Evolutionary conservation across 2,329 filamentous ascomycete species (phyloP), one percentile per base, ranked within the genome.

Genomic region (Hypoxylon sp.): DNA sequence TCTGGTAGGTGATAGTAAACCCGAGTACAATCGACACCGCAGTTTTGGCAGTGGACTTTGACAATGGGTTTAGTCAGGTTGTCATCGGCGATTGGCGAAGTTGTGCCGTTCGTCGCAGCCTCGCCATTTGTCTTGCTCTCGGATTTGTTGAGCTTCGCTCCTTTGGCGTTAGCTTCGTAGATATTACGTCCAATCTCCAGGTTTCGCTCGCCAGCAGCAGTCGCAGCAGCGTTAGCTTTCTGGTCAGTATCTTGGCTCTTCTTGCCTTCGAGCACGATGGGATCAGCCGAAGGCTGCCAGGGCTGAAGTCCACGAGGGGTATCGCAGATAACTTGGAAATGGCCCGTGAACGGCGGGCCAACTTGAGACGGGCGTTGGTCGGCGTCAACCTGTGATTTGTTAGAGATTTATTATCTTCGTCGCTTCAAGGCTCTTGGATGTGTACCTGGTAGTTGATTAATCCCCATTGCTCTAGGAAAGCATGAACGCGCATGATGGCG

Each of bases 401-500:
- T 76, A 81, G 75, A 69, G 70, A 31, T 17, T 33, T 55, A 20
- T 25, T 27, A 14, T 17, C 53, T 44, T 63, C 48, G 17, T 31
- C 54, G 33, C 68, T 6, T 56, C 62, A 42, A n/a, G 61, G 51
- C 31, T 27, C 14, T 27, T 49, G 25, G 14, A 81, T 71, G 2
- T 13, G 5, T 86, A 97, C 95, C 86, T 99, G 96, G 79, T 99
- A 99, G 82, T 99, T 99, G 80, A 99, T 98, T 77, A 99, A 85
- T 6, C 96, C 96, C 96, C 96, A 99, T 80, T 98, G 95, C 83
- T 99, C 96, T 37, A 99, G 86, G 83, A 99, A 99, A 14, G 94
- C 92, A 81, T 99, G 96, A 17, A 99, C 95, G 72, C 96, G 91
- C 96, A 99, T 99, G 75, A 99, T 99, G 42, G 96, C 95, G 83